Percentiles rank a stretch among this genome's conserved stretches.
Evolutionary conservation across 1,284 basidiomycete genomes (phyloP).

Genomic region (Leccinum angustisporum): DNA sequence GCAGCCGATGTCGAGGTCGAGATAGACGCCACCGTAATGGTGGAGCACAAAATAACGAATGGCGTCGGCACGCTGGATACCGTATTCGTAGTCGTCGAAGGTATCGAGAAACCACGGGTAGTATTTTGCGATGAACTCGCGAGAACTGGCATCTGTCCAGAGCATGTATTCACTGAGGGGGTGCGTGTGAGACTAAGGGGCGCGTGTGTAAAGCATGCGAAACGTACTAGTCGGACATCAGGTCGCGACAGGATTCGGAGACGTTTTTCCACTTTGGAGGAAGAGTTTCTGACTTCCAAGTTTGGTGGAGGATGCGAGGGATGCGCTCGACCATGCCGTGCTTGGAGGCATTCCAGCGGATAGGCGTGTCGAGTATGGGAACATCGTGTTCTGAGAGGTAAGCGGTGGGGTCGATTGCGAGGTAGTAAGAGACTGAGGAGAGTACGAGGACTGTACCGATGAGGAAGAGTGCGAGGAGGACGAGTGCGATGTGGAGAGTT

Average conservation of each 20-base stretch:
- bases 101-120: slow-evolving; percentile 94
- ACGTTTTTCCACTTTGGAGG: slow-evolving; percentile 82
- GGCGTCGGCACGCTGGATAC: slow-evolving; percentile 95
- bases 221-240: slow-evolving; percentile 95
- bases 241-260: slow-evolving; percentile 78
- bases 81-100: slow-evolving; percentile 90
- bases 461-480: slow-evolving; percentile 82
- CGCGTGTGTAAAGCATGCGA: slow-evolving; percentile 15
- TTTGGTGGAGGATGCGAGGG: slow-evolving; percentile 96
- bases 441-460: slow-evolving; percentile 91
- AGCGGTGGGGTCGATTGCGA: slow-evolving; percentile 77
- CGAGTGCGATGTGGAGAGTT: slow-evolving; percentile 67
- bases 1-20: slow-evolving; percentile 98
- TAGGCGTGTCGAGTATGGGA: slow-evolving; percentile 50
- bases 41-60: slow-evolving; percentile 98
- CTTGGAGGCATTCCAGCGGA: slow-evolving; percentile 59
- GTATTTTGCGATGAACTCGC: slow-evolving; percentile 84
- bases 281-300: slow-evolving; percentile 91
- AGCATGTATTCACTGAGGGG: slow-evolving; percentile 85
- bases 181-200: slow-evolving; percentile 17
- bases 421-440: slow-evolving; percentile 87
- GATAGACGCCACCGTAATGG: slow-evolving; percentile 93
- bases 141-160: slow-evolving; percentile 92
- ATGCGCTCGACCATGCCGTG: slow-evolving; percentile 70
- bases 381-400: slow-evolving; percentile 83